phyloP scores from a whole-genome alignment of 2,329 filamentous ascomycete species.

The Tothia fuscella region DNA sequence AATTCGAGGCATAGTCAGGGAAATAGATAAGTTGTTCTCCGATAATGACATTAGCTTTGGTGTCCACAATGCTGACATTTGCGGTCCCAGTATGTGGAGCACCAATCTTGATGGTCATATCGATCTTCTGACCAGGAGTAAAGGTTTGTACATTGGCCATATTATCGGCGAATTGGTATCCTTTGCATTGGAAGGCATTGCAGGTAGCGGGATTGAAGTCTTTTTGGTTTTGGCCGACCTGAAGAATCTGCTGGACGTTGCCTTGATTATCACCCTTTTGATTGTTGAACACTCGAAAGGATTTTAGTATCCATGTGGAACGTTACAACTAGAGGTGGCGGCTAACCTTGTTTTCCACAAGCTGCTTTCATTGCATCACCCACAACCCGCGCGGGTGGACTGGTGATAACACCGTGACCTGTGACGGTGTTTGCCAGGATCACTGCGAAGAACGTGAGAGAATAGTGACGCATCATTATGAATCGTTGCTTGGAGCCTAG shows the following conservation, averaged over 20 bases:
- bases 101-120: constrained; percentile 34
- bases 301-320: background rate
- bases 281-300: constrained; percentile 33
- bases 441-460: constrained; percentile 1
- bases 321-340: background rate
- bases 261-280: constrained; percentile 42
- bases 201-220: constrained; percentile 38
- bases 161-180: constrained; percentile 45
- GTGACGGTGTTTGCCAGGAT: too few species aligned
- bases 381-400: constrained; percentile 37
- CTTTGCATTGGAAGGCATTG: constrained; percentile 46
- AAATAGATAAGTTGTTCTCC: constrained; percentile 43
- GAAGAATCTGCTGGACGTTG: constrained; percentile 44
- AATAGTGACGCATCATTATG: background rate
- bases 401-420: constrained; percentile 43
- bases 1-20: constrained; percentile 41
- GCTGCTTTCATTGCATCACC: constrained; percentile 39
- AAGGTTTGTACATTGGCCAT: constrained; percentile 40
- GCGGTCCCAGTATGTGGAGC: constrained; percentile 44
- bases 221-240: constrained; percentile 34
- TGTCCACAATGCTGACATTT: constrained; percentile 49
- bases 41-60: constrained; percentile 39
- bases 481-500: constrained; percentile 4
- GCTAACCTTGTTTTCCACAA: constrained; percentile 36
- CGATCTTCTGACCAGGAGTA: constrained; percentile 36